Base-by-base conservation (phyloP, 768 basidiomycete genomes). In the Lyophyllum decastes region DNA sequence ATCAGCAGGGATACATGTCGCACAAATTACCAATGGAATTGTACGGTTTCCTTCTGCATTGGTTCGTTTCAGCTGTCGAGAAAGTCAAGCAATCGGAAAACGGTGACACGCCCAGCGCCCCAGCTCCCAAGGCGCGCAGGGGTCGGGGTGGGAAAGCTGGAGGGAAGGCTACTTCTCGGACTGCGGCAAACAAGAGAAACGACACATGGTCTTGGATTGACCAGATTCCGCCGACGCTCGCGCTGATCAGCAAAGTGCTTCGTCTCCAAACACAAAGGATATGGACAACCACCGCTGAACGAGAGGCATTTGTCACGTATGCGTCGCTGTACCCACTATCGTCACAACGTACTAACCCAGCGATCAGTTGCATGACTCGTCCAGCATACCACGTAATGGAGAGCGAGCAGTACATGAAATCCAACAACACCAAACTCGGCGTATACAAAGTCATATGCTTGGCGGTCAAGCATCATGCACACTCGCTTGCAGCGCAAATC, bases 31-130 rank as follows among this genome's bases (percentile, higher is more conserved):
- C 93, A 0, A 78, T 99, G 58, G 97, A 98, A 70, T 87, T 91
- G 79, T 98, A 93, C 70, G 90, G 89, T 7, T 98, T 98, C 69
- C 76, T 98, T 24, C 73, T 97, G n/a, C 81, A 88, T 59, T 98
- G 95, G 95, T 95, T 95, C 68, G 90, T 92, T 16, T 73, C 77
- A 11, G 87, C 87, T 0, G 89, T 87, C 1, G 94, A 96, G 72
- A 90, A 88, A 62, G 84, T 89, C 57, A 89, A 88, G 44, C 75
- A 75, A 6, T 67, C 78, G 12, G 82, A 76, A 19, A 76, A 74
- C 16, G 78, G 72, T 17, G 78, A 76, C 5, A 82, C 35, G 5
- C 58, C 41, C 17, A 73, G 68, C 9, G 58, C 55, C 6, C 77
- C 81, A 1, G 75, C 75, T 22, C 69, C 79, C 0, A 86, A 84